These are phyloP conservation scores for Dactylorhiza incarnata DNA, from an alignment of 106 monocot species.

Conservation along the genomic window DNA sequence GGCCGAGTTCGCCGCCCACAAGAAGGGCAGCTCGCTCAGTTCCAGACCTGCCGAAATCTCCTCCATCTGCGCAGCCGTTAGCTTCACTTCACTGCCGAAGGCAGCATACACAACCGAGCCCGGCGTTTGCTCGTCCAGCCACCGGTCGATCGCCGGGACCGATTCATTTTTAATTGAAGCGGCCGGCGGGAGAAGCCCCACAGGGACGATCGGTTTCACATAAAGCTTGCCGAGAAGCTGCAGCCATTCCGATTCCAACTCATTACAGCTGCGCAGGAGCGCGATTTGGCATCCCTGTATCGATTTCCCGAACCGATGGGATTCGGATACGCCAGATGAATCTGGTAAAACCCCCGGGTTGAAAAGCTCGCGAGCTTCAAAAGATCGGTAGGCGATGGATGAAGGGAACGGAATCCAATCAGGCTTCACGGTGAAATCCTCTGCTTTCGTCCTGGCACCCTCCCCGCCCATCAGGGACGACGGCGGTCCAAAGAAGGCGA, in stretches of 20 bases:
- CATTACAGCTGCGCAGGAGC: not conserved
- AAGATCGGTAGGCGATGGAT: not conserved
- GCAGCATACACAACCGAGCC: slow-evolving; percentile 4
- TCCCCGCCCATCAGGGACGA: not conserved
- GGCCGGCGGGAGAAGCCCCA: slow-evolving; percentile 7
- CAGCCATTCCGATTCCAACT: slow-evolving; percentile 6
- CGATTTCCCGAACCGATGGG: not conserved
- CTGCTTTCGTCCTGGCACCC: not conserved
- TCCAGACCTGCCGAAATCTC: slow-evolving; percentile 9
- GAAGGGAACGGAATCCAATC: slow-evolving; percentile 9
- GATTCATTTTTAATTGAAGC: not conserved
- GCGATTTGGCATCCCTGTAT: not conserved
- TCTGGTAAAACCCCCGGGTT: not conserved
- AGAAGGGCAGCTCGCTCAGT: not conserved
- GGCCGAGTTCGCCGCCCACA: not conserved
- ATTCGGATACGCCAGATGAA: not conserved
- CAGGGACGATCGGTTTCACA: slow-evolving; percentile 5
- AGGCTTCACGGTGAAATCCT: slow-evolving; percentile 6
- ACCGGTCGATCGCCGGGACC: not conserved
- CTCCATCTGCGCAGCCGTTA: not conserved
- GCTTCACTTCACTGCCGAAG: slow-evolving; percentile 12
- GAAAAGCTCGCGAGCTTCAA: not conserved
- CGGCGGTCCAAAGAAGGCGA: slow-evolving; percentile 17
- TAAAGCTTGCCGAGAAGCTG: not conserved
- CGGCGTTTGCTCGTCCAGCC: not conserved